These are phyloP conservation scores for Megacollybia platyphylla DNA, from an alignment of 1,284 basidiomycete species.

Conservation along the genomic window DNA sequence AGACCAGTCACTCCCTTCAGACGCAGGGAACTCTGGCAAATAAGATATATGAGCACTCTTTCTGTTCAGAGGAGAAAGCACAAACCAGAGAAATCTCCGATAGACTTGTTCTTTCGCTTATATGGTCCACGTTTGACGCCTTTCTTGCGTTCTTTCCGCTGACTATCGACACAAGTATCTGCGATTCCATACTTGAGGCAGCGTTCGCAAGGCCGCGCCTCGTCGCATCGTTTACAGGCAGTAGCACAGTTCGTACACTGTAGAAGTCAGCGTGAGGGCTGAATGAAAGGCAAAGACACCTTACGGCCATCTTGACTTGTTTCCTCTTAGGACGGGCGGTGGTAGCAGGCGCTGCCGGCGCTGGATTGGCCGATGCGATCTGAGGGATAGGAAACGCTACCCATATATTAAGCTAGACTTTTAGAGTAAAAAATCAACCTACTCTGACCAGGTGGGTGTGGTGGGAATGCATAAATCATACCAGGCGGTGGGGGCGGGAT, in stretches of 20 bases:
- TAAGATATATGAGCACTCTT: no score
- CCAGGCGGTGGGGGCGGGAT: background rate
- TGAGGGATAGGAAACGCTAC: background rate
- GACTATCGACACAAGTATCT: constrained; percentile 59
- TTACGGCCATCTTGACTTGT: constrained; percentile 81
- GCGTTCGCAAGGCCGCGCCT: constrained; percentile 66
- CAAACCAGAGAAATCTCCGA: constrained; percentile 9
- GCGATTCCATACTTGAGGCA: constrained; percentile 72
- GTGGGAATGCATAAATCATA: constrained; percentile 8
- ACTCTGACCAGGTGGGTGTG: constrained; percentile 8
- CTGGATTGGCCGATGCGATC: constrained; percentile 14
- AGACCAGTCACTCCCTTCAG: constrained; percentile 8
- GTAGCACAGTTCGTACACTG: constrained; percentile 78
- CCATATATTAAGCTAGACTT: background rate
- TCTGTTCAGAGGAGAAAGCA: background rate
- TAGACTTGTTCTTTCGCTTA: constrained; percentile 55
- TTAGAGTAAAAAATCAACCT: constrained; percentile 2
- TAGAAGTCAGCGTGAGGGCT: background rate
- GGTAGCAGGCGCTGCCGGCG: constrained; percentile 11
- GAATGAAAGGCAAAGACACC: constrained; percentile 14
- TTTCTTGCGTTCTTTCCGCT: constrained; percentile 75
- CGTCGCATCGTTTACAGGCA: constrained; percentile 81
- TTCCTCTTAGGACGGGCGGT: constrained; percentile 49
- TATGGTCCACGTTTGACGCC: constrained; percentile 82
- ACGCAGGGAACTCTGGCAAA: background rate